Base-by-base conservation (phyloP, 2,329 filamentous ascomycete species). In the Macrophomina tecta region DNA sequence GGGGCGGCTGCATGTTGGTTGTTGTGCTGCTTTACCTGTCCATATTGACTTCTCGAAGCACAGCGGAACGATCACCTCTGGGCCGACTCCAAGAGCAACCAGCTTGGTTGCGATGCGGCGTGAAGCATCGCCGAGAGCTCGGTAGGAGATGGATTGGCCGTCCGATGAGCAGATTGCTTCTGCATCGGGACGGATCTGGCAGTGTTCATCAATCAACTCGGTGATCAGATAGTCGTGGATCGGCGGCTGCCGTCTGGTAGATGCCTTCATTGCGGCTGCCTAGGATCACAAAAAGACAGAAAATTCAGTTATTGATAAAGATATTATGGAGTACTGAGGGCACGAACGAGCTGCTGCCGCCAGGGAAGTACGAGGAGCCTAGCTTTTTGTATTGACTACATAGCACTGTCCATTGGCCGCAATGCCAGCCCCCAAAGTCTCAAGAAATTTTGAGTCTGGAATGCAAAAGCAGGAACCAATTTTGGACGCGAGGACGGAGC, bases 1-100 rank as follows among this genome's bases (percentile, higher is more conserved):
- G 32, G 18, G 40, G 55, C 5, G 23, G 11, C 12, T n/a, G 6
- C 38, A n/a, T 16, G 8, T 2, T 5, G 16, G 34, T 1, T 7
- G 23, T 5, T 11, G 8, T 8, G 36, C 6, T 45, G 38, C 12
- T 6, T 9, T 46, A 60, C 55, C 38, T 46, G 55, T 46, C 32
- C 88, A 77, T 1, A 88, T 76, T 0, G 90, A 93, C 74, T 95
- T 96, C 30, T 94, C 87, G 86, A 96, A 89, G 56, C 90, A 82
- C 52, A 97, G 85, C 36, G 88, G 89, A 16, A 96, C 82, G 9
- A 92, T 79, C n/a, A 87, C 82, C 7, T 88, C 86, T 1, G 82
- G 77, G 1, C 76, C 69, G 0, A 85, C 79, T 0, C 85, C 84
- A 1, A 78, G 74, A 2, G 79, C 71, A 3, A 12, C 8, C 23